Evolutionary conservation across 495 filamentous ascomycete genomes (phyloP).

Genomic region (Lichenothelia convexa): DNA sequence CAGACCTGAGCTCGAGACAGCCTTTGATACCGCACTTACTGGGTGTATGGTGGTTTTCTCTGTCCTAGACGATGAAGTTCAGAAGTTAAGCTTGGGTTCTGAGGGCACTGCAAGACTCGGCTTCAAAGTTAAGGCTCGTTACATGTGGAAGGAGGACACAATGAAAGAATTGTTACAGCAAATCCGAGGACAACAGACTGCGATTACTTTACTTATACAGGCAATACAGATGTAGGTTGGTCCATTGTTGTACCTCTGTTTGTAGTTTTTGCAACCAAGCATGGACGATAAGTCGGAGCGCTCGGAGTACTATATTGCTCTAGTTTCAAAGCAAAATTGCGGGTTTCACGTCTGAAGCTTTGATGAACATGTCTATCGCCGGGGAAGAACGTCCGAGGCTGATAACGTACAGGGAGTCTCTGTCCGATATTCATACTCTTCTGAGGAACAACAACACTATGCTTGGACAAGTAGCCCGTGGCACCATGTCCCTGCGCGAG

Average conservation of each 20-base stretch:
- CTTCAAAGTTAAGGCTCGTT: constrained; percentile 3
- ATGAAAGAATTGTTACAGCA: constrained; percentile 12
- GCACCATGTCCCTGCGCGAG: constrained; percentile 2
- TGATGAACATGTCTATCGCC: no score
- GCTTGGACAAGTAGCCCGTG: constrained; percentile 2
- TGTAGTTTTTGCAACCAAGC: no score
- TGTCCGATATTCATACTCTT: constrained; percentile 6
- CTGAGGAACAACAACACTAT: constrained; percentile 4
- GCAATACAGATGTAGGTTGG: constrained; percentile 6
- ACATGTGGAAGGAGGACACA: constrained; percentile 8
- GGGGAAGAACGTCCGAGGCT: no score
- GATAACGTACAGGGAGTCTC: constrained; percentile 10
- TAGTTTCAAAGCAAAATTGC: no score
- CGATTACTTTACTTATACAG: constrained; percentile 7
- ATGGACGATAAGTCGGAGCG: no score
- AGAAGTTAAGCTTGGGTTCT: no score
- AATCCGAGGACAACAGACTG: constrained; percentile 8
- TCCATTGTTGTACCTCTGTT: no score
- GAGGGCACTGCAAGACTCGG: no score
- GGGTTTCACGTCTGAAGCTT: no score
- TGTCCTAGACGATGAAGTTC: constrained; percentile 3
- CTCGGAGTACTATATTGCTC: no score
- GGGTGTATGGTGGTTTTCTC: constrained; percentile 5
- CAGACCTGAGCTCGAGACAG: constrained; percentile 4
- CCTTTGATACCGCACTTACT: constrained; percentile 5